phyloP scores from a whole-genome alignment of 208 protist species.

The Acanthamoeba triangularis region DNA sequence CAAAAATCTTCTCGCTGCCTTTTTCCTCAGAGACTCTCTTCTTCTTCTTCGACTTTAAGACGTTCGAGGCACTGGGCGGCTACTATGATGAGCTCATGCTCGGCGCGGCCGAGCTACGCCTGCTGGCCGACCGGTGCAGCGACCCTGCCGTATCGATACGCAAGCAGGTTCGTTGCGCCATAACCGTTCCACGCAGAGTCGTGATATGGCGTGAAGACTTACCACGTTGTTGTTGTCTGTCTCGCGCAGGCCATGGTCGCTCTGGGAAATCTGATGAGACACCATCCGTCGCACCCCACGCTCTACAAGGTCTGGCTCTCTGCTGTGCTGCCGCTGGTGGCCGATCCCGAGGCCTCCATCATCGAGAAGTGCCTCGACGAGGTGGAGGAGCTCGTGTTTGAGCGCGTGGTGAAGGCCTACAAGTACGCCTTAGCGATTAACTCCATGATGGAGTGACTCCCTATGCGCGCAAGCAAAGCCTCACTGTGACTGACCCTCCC shows the following conservation, averaged over 20 bases:
- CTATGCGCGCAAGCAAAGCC: no score
- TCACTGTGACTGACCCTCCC: neutral
- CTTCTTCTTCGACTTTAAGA: neutral
- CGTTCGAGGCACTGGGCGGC: slow-evolving; percentile 43
- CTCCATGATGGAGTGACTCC: no score
- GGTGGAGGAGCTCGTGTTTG: slow-evolving; percentile 56
- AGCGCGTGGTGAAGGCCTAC: slow-evolving; percentile 32
- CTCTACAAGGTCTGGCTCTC: slow-evolving; percentile 71
- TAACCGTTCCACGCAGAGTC: neutral
- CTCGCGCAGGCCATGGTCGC: slow-evolving; percentile 41
- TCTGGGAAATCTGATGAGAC: slow-evolving; percentile 17
- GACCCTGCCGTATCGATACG: slow-evolving; percentile 74
- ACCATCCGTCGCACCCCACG: slow-evolving; percentile 45
- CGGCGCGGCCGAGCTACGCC: slow-evolving; percentile 20
- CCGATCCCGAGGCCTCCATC: slow-evolving; percentile 62
- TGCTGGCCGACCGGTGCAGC: slow-evolving; percentile 61
- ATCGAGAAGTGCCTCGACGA: slow-evolving; percentile 71
- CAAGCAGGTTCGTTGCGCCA: neutral
- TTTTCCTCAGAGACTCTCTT: neutral
- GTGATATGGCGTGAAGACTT: neutral
- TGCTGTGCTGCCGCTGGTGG: slow-evolving; percentile 52
- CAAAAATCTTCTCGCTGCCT: neutral
- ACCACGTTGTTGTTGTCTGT: neutral
- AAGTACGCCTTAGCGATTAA: no score
- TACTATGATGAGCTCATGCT: slow-evolving; percentile 65